Conservation (phyloP, 768 basidiomycete species). For the Hemileccinum rubropunctum region DNA sequence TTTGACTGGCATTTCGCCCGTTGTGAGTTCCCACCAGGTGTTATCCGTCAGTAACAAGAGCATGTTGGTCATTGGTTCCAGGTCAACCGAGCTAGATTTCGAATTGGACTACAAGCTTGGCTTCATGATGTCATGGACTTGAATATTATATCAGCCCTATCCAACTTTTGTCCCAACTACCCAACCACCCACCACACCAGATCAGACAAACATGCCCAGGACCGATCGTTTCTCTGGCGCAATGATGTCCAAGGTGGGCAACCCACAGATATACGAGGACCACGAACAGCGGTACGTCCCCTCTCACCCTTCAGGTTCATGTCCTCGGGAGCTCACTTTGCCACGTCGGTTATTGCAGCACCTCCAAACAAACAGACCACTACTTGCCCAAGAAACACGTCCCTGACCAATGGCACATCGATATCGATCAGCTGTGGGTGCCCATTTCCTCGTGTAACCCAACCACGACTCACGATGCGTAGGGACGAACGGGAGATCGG, state of each 20-base stretch:
- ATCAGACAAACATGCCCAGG: constrained; percentile 16
- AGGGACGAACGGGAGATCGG: constrained; percentile 45
- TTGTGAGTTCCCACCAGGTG: too few species aligned
- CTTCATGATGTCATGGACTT: constrained; percentile 15
- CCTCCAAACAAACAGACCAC: constrained; percentile 20
- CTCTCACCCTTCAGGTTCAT: background rate
- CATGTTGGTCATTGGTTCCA: too few species aligned
- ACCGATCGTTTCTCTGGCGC: constrained; percentile 26
- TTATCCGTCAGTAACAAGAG: too few species aligned
- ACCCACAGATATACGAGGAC: constrained; percentile 44
- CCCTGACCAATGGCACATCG: constrained; percentile 35
- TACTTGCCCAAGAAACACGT: constrained; percentile 29
- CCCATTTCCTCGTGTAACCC: too few species aligned
- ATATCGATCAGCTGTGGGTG: constrained; percentile 31
- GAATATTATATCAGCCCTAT: background rate
- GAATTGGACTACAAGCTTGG: background rate
- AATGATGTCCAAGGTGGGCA: constrained; percentile 54
- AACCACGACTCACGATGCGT: too few species aligned
- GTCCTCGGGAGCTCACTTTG: background rate
- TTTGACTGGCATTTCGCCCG: too few species aligned
- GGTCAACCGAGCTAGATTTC: background rate
- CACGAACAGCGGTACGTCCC: constrained; percentile 45
- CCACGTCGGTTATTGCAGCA: constrained; percentile 12
- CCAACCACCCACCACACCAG: background rate
- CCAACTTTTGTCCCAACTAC: background rate